These are phyloP conservation scores for Catunica adiposa DNA, from an alignment of 2,329 filamentous ascomycete genomes.

Conservation along the genomic window DNA sequence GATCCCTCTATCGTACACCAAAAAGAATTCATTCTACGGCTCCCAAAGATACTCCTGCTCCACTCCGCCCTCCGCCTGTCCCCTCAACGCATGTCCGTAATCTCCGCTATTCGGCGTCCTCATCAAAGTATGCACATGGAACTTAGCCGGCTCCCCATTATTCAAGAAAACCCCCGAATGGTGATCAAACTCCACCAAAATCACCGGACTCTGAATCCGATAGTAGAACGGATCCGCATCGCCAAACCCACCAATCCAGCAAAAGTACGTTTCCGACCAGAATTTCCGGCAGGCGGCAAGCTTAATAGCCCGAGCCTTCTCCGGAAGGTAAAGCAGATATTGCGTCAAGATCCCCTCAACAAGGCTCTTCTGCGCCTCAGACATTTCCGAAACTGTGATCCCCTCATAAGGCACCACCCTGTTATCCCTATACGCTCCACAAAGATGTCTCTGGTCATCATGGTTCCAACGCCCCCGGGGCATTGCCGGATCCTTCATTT, in stretches of 20 bases:
- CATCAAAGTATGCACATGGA: slow-evolving; percentile 62
- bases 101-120: slow-evolving; percentile 60
- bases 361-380: slow-evolving; percentile 31
- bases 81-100: slow-evolving; percentile 44
- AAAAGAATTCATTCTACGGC: background rate
- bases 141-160: slow-evolving; percentile 57
- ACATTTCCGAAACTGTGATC: slow-evolving; percentile 35
- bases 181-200: slow-evolving; percentile 63
- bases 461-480: slow-evolving; percentile 57
- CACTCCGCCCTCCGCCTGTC: slow-evolving; percentile 21
- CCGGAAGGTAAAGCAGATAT: slow-evolving; percentile 53
- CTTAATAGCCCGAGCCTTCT: slow-evolving; percentile 34
- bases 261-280: slow-evolving; percentile 59
- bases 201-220: slow-evolving; percentile 57
- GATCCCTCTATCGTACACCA: background rate
- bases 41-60: slow-evolving; percentile 29
- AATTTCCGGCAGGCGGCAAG: slow-evolving; percentile 37
- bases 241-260: slow-evolving; percentile 57
- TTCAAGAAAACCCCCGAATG: slow-evolving; percentile 63
- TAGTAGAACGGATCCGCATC: slow-evolving; percentile 61
- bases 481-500: slow-evolving; percentile 50
- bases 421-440: slow-evolving; percentile 66
- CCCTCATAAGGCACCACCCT: slow-evolving; percentile 61
- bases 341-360: slow-evolving; percentile 44
- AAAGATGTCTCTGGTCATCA: slow-evolving; percentile 63